Base-by-base conservation (phyloP, 768 basidiomycete genomes). In the Piloderma croceum region DNA sequence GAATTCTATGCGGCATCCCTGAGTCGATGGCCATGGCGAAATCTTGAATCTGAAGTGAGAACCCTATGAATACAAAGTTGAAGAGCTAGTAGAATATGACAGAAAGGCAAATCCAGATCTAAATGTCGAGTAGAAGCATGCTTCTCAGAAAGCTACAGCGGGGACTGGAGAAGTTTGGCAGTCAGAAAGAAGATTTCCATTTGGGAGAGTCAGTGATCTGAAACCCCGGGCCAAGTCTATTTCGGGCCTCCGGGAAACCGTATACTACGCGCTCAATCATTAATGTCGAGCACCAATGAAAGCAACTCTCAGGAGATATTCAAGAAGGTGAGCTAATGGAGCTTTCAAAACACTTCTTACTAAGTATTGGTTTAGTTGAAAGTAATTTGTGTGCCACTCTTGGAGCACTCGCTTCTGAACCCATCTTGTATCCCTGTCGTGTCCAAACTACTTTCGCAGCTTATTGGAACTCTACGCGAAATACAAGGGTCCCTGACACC, bases 371-470 rank as follows among this genome's bases (percentile, higher is more conserved):
- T 23, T 15, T 37, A 69, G 68, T 52, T 83, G 47, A 97, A 92
- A 65, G 63, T 68, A 17, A 64, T 79, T 21, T 94, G 91, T 51
- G 89, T 96, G 6, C 79, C 88, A 13, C 68, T 98, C 6, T 74
- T 98, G 47, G 79, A 71, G 22, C 69, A 79, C 21, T 78, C 89
- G 1, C 68, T 72, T 21, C 67, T 93, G 24, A 73, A 77, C 4
- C 77, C 81, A 1, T 47, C 64, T 5, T 69, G 77, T 18, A 71
- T 74, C 36, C 60, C 72, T 19, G 58, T 49, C 24, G 74, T 70
- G 17, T 64, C 73, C 23, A 60, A 57, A 6, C 70, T 82, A 4
- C 69, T 96, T 32, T 61, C 69, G 13, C 62, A 74, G 18, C 71
- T 91, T 21, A 57, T 73, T 39, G 52, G 56, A 6, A 59, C 62